Conservation (phyloP, 805 yeast species). For the Ogataea paraovalis region DNA sequence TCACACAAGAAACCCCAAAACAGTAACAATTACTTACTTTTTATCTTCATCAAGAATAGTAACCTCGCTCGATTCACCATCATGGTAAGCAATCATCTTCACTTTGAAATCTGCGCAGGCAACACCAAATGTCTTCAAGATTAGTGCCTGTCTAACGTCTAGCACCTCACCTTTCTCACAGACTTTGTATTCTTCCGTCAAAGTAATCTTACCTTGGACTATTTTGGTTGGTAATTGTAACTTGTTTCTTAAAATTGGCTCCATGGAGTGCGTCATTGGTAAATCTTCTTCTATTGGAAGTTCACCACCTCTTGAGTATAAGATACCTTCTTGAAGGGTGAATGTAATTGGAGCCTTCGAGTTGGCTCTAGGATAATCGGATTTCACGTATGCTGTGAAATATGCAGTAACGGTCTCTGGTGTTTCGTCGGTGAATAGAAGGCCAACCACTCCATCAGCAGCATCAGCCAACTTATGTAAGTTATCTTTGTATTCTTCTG, state of each 20-base stretch:
- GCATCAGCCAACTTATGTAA: constrained; percentile 62
- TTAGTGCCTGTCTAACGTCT: constrained; percentile 86
- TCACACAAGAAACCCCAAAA: too few relatives aligned
- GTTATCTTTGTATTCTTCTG: constrained; percentile 87
- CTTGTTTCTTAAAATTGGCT: constrained; percentile 84
- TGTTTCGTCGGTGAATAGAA: constrained; percentile 83
- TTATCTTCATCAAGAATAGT: constrained; percentile 6
- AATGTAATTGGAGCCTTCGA: constrained; percentile 78
- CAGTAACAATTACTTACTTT: too few relatives aligned
- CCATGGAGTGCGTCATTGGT: constrained; percentile 94
- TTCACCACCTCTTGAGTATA: constrained; percentile 95
- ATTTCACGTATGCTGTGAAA: constrained; percentile 70
- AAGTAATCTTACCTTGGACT: constrained; percentile 79
- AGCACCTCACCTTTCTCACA: constrained; percentile 75
- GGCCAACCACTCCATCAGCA: constrained; percentile 77
- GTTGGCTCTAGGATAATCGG: constrained; percentile 89
- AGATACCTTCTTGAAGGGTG: constrained; percentile 82
- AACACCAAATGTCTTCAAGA: constrained; percentile 91
- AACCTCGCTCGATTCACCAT: constrained; percentile 46
- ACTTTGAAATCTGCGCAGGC: constrained; percentile 92
- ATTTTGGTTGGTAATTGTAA: constrained; percentile 89
- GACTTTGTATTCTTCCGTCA: constrained; percentile 74
- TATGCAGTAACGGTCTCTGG: constrained; percentile 89
- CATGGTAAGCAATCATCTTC: constrained; percentile 70
- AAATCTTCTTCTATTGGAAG: constrained; percentile 87